These are phyloP conservation scores for Saccharomycopsis javanensis DNA, from an alignment of 805 yeast genomes.

Conservation along the genomic window DNA sequence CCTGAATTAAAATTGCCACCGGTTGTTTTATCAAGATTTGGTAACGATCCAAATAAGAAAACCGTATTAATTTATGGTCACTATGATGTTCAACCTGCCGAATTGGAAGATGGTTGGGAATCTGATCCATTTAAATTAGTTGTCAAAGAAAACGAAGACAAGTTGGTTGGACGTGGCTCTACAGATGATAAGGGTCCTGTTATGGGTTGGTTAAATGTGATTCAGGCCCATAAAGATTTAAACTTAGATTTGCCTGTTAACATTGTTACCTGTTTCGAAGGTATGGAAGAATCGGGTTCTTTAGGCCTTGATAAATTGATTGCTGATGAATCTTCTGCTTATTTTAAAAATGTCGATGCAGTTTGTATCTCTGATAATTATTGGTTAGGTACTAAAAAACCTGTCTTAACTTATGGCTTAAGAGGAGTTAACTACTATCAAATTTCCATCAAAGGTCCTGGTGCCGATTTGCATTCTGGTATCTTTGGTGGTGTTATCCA, in stretches of 20 bases:
- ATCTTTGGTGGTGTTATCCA: constrained; percentile 95
- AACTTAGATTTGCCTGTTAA: constrained; percentile 90
- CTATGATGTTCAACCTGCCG: constrained; percentile 97
- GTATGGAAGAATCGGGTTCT: constrained; percentile 98
- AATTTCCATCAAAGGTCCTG: constrained; percentile 75
- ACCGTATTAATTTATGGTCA: constrained; percentile 92
- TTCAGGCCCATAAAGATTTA: constrained; percentile 81
- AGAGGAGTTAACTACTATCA: constrained; percentile 96
- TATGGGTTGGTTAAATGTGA: constrained; percentile 88
- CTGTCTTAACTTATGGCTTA: constrained; percentile 93
- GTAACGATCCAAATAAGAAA: constrained; percentile 72
- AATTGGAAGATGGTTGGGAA: constrained; percentile 86
- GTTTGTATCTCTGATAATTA: constrained; percentile 96
- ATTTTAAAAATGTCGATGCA: constrained; percentile 84
- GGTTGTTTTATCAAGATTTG: constrained; percentile 82
- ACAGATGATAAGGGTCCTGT: constrained; percentile 99
- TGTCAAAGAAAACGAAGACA: constrained; percentile 50
- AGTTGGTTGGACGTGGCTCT: constrained; percentile 85
- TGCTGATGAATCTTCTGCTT: constrained; percentile 62
- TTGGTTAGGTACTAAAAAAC: constrained; percentile 97
- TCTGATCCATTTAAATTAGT: constrained; percentile 80
- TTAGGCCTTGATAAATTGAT: constrained; percentile 81
- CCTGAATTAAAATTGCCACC: constrained; percentile 77
- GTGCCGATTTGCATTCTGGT: constrained; percentile 96
- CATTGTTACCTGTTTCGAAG: constrained; percentile 87